phyloP scores from a whole-genome alignment of 768 basidiomycete genomes.

The Trametes coccinea region DNA sequence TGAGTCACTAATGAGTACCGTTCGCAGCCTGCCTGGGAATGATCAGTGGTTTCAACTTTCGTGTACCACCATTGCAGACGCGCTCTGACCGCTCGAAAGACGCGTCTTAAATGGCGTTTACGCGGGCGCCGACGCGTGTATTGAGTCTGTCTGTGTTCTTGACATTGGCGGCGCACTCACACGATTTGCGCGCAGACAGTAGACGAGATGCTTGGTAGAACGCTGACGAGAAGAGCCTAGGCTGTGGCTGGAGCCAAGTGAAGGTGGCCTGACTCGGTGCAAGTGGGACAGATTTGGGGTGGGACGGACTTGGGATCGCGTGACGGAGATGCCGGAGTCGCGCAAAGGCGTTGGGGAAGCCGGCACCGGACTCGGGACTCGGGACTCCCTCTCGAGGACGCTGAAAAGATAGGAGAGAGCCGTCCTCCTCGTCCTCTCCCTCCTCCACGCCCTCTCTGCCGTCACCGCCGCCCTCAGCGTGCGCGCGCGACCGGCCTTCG shows the following conservation, averaged over 20 bases:
- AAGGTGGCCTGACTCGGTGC: neutral
- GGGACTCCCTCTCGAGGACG: neutral
- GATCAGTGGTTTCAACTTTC: no score
- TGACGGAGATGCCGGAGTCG: conserved; percentile 6
- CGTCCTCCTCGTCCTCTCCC: neutral
- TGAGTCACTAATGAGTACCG: no score
- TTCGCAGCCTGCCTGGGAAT: no score
- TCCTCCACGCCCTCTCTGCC: neutral
- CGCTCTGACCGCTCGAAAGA: no score
- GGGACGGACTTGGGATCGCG: conserved; percentile 1
- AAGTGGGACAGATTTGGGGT: neutral
- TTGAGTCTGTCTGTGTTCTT: no score
- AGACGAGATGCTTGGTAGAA: no score
- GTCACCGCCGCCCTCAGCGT: neutral
- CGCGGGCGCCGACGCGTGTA: no score
- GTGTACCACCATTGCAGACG: no score
- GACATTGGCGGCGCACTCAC: no score
- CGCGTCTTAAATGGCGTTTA: no score
- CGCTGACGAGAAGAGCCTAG: neutral
- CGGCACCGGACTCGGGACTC: neutral
- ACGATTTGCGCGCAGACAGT: no score
- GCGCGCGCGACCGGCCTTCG: neutral
- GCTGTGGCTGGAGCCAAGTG: neutral
- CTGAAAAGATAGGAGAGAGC: conserved; percentile 2
- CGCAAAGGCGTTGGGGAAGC: conserved; percentile 12